Evolutionary conservation across 2,329 filamentous ascomycete species (phyloP).

Genomic region (Epichloe sp.): DNA sequence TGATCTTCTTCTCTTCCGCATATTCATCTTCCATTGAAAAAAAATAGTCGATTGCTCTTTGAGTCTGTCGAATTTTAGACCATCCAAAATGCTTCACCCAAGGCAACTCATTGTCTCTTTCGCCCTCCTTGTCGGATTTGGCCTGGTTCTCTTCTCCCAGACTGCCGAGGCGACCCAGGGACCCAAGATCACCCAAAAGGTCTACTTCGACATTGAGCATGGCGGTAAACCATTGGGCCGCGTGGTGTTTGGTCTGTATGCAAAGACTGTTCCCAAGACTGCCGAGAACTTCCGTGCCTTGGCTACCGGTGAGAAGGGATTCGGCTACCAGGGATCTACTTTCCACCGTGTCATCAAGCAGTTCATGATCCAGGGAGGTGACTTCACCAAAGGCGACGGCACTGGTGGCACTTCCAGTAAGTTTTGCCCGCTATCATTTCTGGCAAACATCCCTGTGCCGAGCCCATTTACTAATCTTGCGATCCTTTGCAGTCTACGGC

Average conservation of each 20-base stretch:
- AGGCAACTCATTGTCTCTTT: slow-evolving; percentile 58
- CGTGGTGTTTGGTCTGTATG: slow-evolving; percentile 72
- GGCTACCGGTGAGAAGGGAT: slow-evolving; percentile 76
- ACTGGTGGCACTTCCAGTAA: slow-evolving; percentile 76
- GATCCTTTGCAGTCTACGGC: slow-evolving; percentile 51
- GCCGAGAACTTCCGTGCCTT: slow-evolving; percentile 64
- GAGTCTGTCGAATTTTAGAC: neutral
- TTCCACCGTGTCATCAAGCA: slow-evolving; percentile 88
- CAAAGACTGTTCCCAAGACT: slow-evolving; percentile 73
- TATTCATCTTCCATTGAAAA: neutral
- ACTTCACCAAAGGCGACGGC: slow-evolving; percentile 73
- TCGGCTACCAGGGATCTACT: slow-evolving; percentile 64
- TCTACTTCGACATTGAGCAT: slow-evolving; percentile 74
- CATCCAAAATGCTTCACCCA: slow-evolving; percentile 56
- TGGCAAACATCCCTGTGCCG: neutral
- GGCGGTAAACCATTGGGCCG: slow-evolving; percentile 63
- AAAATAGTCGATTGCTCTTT: neutral
- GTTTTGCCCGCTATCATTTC: slow-evolving; percentile 16
- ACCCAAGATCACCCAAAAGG: slow-evolving; percentile 92
- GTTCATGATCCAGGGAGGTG: slow-evolving; percentile 85
- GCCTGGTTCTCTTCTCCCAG: slow-evolving; percentile 63
- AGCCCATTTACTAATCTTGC: slow-evolving; percentile 10
- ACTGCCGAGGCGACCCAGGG: slow-evolving; percentile 65
- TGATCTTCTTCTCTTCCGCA: neutral
- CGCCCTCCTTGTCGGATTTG: slow-evolving; percentile 63